Conservation (phyloP, 768 basidiomycete species). For the Leccinum subtestaceum region DNA sequence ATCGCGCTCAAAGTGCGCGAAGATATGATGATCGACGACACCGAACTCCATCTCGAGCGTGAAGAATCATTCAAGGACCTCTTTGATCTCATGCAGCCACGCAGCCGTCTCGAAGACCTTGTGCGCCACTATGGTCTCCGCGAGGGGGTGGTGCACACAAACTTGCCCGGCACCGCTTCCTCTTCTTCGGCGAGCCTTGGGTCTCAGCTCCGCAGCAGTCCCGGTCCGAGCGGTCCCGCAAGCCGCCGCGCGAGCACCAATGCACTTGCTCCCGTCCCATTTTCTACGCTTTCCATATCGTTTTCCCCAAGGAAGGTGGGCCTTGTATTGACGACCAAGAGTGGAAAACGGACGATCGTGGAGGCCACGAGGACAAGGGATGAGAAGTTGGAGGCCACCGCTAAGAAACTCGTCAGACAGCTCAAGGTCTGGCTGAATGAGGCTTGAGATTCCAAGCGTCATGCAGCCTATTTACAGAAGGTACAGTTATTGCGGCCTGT, state of each 20-base stretch:
- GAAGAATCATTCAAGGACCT: conserved; percentile 78
- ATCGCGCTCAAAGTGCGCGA: conserved; percentile 78
- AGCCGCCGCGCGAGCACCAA: background rate
- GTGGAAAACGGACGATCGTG: conserved; percentile 51
- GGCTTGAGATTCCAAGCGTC: conserved; percentile 2
- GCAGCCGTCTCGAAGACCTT: conserved; percentile 73
- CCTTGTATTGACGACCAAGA: conserved; percentile 31
- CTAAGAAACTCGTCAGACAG: conserved; percentile 49
- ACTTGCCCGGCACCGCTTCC: background rate
- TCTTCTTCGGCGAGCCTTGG: conserved; percentile 3
- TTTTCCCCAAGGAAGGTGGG: conserved; percentile 42
- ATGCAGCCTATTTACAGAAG: background rate
- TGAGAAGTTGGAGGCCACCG: conserved; percentile 56
- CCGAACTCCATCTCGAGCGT: conserved; percentile 69
- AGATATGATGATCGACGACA: conserved; percentile 74
- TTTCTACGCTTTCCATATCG: conserved; percentile 37
- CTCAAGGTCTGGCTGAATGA: conserved; percentile 43
- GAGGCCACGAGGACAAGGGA: conserved; percentile 48
- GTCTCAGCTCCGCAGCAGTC: background rate
- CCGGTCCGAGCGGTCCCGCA: conserved; percentile 13
- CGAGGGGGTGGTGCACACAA: conserved; percentile 33
- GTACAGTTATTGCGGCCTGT: background rate
- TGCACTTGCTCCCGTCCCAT: conserved; percentile 28
- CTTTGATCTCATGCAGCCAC: conserved; percentile 75
- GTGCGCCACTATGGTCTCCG: conserved; percentile 44